These are phyloP conservation scores for Leccinum subspadiceum DNA, from an alignment of 1,284 basidiomycete species.

Conservation along the genomic window DNA sequence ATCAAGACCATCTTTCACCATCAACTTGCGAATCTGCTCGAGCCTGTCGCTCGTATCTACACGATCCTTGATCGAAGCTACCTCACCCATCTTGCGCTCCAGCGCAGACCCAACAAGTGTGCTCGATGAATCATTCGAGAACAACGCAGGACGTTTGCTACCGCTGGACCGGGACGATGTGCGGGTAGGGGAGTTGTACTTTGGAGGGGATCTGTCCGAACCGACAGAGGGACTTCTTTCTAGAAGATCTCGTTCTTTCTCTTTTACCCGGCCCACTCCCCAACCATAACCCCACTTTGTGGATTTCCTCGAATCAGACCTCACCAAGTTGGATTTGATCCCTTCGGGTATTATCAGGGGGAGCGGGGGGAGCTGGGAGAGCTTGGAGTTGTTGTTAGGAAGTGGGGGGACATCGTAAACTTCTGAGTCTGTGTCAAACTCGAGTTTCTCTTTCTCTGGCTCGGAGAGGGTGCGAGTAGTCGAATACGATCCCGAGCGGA, in stretches of 20 bases:
- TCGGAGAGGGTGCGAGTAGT: conserved; percentile 31
- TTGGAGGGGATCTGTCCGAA: conserved; percentile 36
- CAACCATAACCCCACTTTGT: conserved; percentile 65
- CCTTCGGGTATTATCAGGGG: conserved; percentile 29
- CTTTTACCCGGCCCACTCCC: conserved; percentile 60
- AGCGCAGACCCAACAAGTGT: conserved; percentile 72
- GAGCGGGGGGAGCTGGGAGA: conserved; percentile 14
- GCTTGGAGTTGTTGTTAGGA: conserved; percentile 24
- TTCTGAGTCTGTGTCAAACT: conserved; percentile 58
- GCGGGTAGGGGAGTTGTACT: conserved; percentile 37
- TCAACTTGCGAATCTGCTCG: conserved; percentile 63
- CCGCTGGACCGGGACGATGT: conserved; percentile 39
- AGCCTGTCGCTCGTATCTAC: conserved; percentile 64
- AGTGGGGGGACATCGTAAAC: conserved; percentile 43
- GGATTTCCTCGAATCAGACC: conserved; percentile 52
- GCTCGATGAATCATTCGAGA: conserved; percentile 59
- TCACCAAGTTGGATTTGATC: conserved; percentile 41
- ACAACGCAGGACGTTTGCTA: conserved; percentile 46
- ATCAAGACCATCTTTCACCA: conserved; percentile 74
- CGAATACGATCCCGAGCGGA: conserved; percentile 34
- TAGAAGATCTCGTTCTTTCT: conserved; percentile 43
- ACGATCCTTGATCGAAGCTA: conserved; percentile 50
- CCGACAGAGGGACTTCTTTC: conserved; percentile 43
- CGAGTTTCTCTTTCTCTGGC: conserved; percentile 46
- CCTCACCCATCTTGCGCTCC: conserved; percentile 65